Conservation (phyloP, 2,329 filamentous ascomycete species). For the Elsinoe necatrix region DNA sequence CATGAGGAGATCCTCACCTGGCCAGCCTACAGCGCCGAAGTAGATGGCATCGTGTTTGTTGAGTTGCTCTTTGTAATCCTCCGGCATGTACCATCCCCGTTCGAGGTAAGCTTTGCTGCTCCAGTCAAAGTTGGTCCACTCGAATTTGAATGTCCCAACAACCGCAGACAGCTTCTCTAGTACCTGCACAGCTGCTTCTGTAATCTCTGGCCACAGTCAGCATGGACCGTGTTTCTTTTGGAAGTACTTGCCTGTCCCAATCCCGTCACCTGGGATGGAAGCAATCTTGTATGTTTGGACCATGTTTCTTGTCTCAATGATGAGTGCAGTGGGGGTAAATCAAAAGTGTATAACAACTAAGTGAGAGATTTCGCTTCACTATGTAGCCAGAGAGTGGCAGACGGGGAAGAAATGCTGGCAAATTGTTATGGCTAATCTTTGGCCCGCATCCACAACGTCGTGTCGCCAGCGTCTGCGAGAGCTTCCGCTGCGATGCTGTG, state of each 20-base stretch:
- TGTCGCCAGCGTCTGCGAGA: too few relatives aligned
- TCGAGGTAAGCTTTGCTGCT: constrained; percentile 42
- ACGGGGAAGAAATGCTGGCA: background rate
- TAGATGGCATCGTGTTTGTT: constrained; percentile 48
- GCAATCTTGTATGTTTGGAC: constrained; percentile 43
- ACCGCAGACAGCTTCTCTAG: constrained; percentile 38
- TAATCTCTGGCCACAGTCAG: constrained; percentile 40
- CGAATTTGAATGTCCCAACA: constrained; percentile 40
- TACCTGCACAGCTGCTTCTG: constrained; percentile 45
- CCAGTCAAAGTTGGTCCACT: constrained; percentile 46
- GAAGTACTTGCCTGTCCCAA: constrained; percentile 35
- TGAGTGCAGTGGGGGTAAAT: too few relatives aligned
- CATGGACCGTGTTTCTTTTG: background rate
- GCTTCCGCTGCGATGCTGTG: too few relatives aligned
- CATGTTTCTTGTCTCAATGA: background rate
- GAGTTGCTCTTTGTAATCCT: constrained; percentile 43
- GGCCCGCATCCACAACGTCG: background rate
- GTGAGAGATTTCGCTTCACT: background rate
- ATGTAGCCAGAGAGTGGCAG: background rate
- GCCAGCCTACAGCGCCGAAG: constrained; percentile 53
- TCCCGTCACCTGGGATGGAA: constrained; percentile 56
- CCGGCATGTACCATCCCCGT: constrained; percentile 46
- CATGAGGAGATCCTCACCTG: constrained; percentile 31
- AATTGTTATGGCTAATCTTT: constrained; percentile 1
- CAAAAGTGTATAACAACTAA: too few relatives aligned